Percentiles rank a stretch among this genome's conserved stretches.
phyloP scores from a whole-genome alignment of 768 basidiomycete genomes.

The Boletus rubropictus region DNA sequence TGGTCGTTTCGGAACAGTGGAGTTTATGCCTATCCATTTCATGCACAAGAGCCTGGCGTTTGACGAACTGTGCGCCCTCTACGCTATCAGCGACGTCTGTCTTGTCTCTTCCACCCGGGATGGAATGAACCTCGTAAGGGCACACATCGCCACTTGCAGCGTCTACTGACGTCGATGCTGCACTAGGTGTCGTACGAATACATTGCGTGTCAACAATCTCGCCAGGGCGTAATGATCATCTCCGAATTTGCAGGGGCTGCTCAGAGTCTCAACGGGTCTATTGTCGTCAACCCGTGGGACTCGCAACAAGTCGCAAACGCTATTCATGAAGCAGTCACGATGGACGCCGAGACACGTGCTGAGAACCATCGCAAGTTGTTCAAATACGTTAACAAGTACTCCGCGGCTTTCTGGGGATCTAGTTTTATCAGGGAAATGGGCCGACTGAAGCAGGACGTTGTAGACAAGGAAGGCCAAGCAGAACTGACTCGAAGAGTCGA shows the following conservation, averaged over 20 bases:
- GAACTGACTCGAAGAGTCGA: constrained; percentile 32
- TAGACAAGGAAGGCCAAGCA: constrained; percentile 31
- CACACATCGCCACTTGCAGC: constrained; percentile 1
- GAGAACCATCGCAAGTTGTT: constrained; percentile 94
- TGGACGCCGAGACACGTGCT: constrained; percentile 74
- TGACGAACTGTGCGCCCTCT: constrained; percentile 96
- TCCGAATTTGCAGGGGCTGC: constrained; percentile 98
- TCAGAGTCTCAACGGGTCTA: constrained; percentile 88
- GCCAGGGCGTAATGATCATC: constrained; percentile 94
- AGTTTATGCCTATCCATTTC: constrained; percentile 99
- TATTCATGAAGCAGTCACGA: constrained; percentile 92
- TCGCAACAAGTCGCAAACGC: constrained; percentile 97
- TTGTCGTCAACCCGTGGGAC: constrained; percentile 99
- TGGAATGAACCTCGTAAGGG: constrained; percentile 93
- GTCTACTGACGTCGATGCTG: constrained; percentile 6
- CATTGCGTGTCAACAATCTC: constrained; percentile 87
- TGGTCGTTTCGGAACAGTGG: constrained; percentile 96
- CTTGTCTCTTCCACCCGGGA: constrained; percentile 92
- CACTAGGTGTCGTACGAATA: constrained; percentile 95
- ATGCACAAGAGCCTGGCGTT: constrained; percentile 94
- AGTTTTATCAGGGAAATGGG: constrained; percentile 86
- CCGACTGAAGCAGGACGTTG: constrained; percentile 43
- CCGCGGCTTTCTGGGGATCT: constrained; percentile 87
- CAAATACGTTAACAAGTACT: constrained; percentile 95
- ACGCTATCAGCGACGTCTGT: constrained; percentile 94